phyloP scores from a whole-genome alignment of 2,329 filamentous ascomycete genomes.

The Neopestalotiopsis clavispora region DNA sequence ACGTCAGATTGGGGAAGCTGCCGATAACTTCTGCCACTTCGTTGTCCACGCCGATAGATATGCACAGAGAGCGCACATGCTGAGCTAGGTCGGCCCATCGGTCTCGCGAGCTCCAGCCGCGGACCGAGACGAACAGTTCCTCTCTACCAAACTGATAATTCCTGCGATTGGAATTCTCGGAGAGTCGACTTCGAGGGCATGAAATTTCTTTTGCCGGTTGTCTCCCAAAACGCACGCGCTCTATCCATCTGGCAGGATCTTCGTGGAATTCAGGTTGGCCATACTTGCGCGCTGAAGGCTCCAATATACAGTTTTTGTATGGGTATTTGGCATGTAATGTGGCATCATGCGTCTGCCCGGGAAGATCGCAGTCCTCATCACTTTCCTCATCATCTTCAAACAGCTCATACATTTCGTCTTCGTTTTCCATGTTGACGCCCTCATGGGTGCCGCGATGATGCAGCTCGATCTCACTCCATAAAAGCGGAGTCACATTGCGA shows the following conservation, averaged over 20 bases:
- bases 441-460: slow-evolving; percentile 18
- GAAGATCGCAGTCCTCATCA: not conserved
- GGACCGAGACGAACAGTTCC: not conserved
- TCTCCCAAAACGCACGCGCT: not conserved
- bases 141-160: slow-evolving; percentile 12
- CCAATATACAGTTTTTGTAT: not conserved
- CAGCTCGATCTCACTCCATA: slow-evolving; percentile 17
- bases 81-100: slow-evolving; percentile 12
- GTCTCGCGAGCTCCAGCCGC: not conserved
- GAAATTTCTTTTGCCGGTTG: not conserved
- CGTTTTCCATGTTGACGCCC: slow-evolving; percentile 7
- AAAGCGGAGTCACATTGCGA: slow-evolving; percentile 8
- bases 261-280: not conserved
- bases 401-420: not conserved
- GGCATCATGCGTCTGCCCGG: not conserved
- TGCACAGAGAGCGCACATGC: slow-evolving; percentile 17
- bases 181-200: not conserved
- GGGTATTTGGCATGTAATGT: not conserved
- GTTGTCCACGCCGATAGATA: slow-evolving; percentile 17
- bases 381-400: no score
- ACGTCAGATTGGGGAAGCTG: slow-evolving; percentile 5
- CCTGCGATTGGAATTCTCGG: not conserved
- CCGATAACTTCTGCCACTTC: slow-evolving; percentile 10
- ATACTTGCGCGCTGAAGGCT: slow-evolving; percentile 1
- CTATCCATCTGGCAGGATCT: not conserved